Evolutionary conservation across 2,329 filamentous ascomycete genomes (phyloP), one percentile per base, ranked within the genome.

Genomic region (Apiospora kogelbergensis): DNA sequence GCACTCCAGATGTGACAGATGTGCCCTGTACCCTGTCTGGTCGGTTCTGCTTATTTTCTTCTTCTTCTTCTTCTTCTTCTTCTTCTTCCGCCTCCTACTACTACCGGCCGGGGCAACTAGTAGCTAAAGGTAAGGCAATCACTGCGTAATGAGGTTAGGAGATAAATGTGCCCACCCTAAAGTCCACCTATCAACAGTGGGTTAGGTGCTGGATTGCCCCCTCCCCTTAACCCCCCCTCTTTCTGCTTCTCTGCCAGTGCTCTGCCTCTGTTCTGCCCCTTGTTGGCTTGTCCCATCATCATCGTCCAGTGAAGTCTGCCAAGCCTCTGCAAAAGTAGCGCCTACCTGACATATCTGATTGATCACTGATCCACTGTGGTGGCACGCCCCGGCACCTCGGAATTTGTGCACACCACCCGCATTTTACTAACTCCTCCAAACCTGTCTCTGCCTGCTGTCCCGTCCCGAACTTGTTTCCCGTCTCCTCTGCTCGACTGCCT

Each of bases 361-460:
- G 53, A 60, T 60, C 53, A 60, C 53, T 60, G 53, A 60, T 60
- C 53, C 53, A 60, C 53, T 60, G 53, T 60, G 53, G 53, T 60
- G 53, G 53, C 53, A 60, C 53, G 53, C 53, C 53, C 53, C 53
- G 53, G 53, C 53, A 60, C 53, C 53, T 60, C 53, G 53, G 53
- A 60, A 60, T 60, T 60, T 60, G 53, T 60, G 53, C 53, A 60
- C 53, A 60, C 53, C 53, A 60, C 30, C 53, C 53, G 53, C 53
- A 60, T 60, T 60, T 60, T 60, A 26, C 33, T 22, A 60, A 60
- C 53, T 60, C 53, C 53, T 60, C 53, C 53, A 60, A 60, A 60
- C 53, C 53, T 37, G 37, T 60, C 53, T 60, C 53, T 60, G 53
- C 53, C 53, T 60, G 53, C n/a, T 30, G 53, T 37, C 30, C 30